phyloP scores from a whole-genome alignment of 192 early-diverging fungal genomes.

The Globomyces pollinis-pini region DNA sequence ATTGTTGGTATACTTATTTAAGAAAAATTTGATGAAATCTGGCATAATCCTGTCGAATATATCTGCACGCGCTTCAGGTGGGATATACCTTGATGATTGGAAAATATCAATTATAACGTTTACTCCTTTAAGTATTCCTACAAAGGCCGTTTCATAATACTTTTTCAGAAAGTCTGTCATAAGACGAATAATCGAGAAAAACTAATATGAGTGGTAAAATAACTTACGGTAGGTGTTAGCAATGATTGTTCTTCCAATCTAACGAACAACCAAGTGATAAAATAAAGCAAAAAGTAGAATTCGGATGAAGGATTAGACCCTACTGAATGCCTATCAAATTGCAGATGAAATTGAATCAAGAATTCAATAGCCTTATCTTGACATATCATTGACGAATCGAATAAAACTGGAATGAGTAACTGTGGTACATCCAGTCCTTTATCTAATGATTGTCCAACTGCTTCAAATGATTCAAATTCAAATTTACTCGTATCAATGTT shows the following conservation, averaged over 20 bases:
- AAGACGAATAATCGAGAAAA: neutral
- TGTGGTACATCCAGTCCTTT: neutral
- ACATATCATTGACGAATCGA: conserved; percentile 1
- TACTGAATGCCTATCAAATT: conserved; percentile 22
- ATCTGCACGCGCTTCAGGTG: neutral
- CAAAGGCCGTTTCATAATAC: neutral
- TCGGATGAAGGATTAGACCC: conserved; percentile 16
- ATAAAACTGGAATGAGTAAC: conserved; percentile 25
- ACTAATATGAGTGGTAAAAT: neutral
- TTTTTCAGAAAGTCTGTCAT: neutral
- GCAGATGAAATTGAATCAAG: conserved; percentile 19
- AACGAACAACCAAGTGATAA: conserved; percentile 23
- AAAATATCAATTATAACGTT: neutral
- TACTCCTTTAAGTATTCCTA: conserved; percentile 1
- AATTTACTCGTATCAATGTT: neutral
- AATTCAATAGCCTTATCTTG: conserved; percentile 31
- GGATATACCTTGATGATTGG: neutral
- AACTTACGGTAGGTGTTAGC: too few species aligned
- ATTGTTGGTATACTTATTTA: conserved; percentile 26
- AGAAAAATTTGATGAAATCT: conserved; percentile 26
- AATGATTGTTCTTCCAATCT: conserved; percentile 11
- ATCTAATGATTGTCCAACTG: neutral
- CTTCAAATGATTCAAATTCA: neutral
- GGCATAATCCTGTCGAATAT: conserved; percentile 26
- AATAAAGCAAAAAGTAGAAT: conserved; percentile 32